These are phyloP conservation scores for Solanum chiquidenum DNA, from an alignment of 257 asterid species.

Conservation along the genomic window DNA sequence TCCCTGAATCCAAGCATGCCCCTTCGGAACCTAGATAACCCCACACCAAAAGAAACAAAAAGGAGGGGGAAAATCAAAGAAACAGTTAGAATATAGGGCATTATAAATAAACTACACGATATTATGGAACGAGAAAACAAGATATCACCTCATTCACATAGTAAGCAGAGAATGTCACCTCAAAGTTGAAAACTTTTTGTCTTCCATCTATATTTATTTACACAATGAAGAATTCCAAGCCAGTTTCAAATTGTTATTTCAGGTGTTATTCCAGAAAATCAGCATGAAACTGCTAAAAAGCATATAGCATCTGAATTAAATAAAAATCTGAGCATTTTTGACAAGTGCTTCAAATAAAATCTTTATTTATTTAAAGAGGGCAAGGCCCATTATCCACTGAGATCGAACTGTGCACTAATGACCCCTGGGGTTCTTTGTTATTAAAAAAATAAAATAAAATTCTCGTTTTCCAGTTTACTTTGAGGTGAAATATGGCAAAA, in stretches of 20 bases:
- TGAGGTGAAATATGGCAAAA: not conserved
- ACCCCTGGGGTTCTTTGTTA: not conserved
- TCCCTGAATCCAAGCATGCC: slow-evolving; percentile 95
- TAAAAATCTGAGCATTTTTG: not conserved
- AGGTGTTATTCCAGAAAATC: not conserved
- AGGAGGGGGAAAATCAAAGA: not conserved
- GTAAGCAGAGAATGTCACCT: not conserved
- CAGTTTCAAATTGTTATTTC: not conserved
- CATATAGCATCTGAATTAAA: not conserved
- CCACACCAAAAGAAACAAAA: not conserved
- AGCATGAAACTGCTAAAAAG: not conserved
- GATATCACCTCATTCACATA: not conserved
- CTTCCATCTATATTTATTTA: not conserved
- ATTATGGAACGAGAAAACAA: not conserved
- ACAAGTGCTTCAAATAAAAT: not conserved
- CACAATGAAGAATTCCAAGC: not conserved
- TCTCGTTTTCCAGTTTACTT: not conserved
- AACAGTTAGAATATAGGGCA: not conserved
- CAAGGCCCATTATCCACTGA: not conserved
- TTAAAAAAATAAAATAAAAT: not conserved
- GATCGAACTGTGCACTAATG: not conserved
- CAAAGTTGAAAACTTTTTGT: not conserved
- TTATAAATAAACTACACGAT: slow-evolving; percentile 20
- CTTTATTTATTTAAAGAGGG: not conserved
- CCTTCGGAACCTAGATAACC: slow-evolving; percentile 67